A percentile compares a stretch with the other conserved stretches of the same genome.
Conservation (phyloP, 331 rosid species). For the Malus hybrid region DNA sequence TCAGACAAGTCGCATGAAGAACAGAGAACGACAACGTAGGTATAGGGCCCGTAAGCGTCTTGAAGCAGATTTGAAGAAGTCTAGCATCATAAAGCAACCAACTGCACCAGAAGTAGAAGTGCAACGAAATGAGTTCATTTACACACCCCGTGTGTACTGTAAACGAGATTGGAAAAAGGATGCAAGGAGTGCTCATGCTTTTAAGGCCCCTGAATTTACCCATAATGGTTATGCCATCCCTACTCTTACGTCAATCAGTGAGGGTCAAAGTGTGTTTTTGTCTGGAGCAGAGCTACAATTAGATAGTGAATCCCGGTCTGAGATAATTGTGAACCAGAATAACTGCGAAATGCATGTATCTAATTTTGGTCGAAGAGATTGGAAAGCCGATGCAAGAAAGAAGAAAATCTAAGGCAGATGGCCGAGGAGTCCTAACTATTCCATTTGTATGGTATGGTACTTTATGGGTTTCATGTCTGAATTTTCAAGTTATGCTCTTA, state of each 20-base stretch:
- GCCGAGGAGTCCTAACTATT: conserved; percentile 1
- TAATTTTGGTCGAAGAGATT: conserved; percentile 53
- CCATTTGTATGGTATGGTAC: not conserved
- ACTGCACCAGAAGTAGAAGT: conserved; percentile 19
- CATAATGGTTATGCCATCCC: conserved; percentile 23
- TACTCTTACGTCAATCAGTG: conserved; percentile 15
- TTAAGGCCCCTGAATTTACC: conserved; percentile 25
- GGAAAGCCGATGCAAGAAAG: conserved; percentile 97
- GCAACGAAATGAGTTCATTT: conserved; percentile 32
- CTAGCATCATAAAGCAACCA: conserved; percentile 26
- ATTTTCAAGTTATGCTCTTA: conserved; percentile 13
- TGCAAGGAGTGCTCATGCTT: conserved; percentile 54
- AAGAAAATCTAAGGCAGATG: conserved; percentile 38
- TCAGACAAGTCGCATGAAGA: conserved; percentile 63
- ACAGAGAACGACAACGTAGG: conserved; percentile 85
- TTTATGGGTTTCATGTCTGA: not conserved
- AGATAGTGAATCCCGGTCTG: conserved; percentile 24
- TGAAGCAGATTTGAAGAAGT: conserved; percentile 47
- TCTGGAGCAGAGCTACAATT: conserved; percentile 21
- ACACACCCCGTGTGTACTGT: conserved; percentile 38
- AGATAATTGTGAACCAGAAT: conserved; percentile 14
- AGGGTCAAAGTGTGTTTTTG: conserved; percentile 21
- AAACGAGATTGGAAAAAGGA: conserved; percentile 85
- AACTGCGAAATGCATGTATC: conserved; percentile 30
- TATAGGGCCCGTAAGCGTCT: conserved; percentile 79